phyloP scores from a whole-genome alignment of 192 early-diverging fungal genomes.

The Rhizophagus clarus region DNA sequence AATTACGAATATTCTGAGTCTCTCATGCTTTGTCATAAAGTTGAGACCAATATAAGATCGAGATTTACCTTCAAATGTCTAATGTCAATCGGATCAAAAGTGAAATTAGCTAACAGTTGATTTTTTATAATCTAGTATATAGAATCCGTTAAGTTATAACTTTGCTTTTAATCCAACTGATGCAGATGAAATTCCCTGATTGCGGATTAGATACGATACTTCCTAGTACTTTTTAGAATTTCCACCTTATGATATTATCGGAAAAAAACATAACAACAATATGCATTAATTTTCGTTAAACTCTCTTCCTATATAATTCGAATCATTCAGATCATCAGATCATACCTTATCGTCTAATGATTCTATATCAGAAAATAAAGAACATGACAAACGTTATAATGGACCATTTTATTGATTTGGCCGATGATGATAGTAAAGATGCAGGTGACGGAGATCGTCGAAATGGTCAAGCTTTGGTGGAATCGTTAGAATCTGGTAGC shows the following conservation, averaged over 20 bases:
- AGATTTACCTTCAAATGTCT: too few species aligned
- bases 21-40: too few species aligned
- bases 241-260: neutral
- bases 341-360: too few species aligned
- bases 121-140: neutral
- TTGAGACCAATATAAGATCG: too few species aligned
- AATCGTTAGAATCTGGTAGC: constrained; percentile 50
- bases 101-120: too few species aligned
- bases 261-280: neutral
- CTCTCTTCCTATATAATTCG: neutral
- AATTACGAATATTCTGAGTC: too few species aligned
- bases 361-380: neutral
- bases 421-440: neutral
- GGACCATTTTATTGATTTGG: neutral
- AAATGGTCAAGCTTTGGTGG: constrained; percentile 36
- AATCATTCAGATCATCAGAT: neutral
- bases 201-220: constrained; percentile 37
- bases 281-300: constrained; percentile 1
- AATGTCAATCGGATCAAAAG: too few species aligned
- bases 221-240: constrained; percentile 12
- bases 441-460: neutral
- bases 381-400: constrained; percentile 19
- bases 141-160: neutral
- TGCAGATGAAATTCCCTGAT: constrained; percentile 48
- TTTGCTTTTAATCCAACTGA: constrained; percentile 27